These are phyloP conservation scores for Vigna hirtella DNA, from an alignment of 306 rosid genomes.

Conservation along the genomic window DNA sequence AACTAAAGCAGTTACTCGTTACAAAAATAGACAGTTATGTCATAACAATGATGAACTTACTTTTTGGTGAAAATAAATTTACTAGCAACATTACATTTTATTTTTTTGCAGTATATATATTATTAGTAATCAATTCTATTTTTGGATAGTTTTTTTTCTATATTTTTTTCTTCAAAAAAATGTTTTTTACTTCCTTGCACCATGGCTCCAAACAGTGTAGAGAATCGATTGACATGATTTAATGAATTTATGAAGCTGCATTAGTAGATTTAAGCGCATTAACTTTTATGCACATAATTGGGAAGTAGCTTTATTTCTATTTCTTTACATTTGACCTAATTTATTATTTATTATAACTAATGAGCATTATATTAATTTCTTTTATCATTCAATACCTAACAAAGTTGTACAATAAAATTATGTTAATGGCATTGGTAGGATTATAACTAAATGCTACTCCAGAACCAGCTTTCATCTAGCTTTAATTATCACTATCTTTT, in stretches of 20 bases:
- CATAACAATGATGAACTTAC: neutral
- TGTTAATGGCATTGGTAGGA: neutral
- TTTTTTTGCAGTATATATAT: neutral
- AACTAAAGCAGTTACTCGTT: neutral
- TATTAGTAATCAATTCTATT: neutral
- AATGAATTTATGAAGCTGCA: neutral
- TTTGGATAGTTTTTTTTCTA: neutral
- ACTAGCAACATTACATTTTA: neutral
- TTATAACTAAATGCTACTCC: neutral
- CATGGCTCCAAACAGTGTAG: neutral
- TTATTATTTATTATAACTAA: neutral
- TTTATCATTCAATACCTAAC: neutral
- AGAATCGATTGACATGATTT: constrained; percentile 9
- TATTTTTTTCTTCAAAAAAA: neutral
- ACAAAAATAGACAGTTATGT: neutral
- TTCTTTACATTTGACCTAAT: neutral
- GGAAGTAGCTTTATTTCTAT: neutral
- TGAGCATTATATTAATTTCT: neutral
- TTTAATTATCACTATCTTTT: constrained; percentile 7
- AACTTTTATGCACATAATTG: neutral
- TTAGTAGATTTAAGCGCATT: neutral
- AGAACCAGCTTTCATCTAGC: constrained; percentile 23
- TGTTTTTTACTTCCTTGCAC: neutral
- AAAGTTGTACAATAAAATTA: neutral
- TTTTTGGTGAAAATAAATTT: neutral